Evolutionary conservation across 2,329 filamentous ascomycete species (phyloP).

Genomic region (Coniochaeta sp.): DNA sequence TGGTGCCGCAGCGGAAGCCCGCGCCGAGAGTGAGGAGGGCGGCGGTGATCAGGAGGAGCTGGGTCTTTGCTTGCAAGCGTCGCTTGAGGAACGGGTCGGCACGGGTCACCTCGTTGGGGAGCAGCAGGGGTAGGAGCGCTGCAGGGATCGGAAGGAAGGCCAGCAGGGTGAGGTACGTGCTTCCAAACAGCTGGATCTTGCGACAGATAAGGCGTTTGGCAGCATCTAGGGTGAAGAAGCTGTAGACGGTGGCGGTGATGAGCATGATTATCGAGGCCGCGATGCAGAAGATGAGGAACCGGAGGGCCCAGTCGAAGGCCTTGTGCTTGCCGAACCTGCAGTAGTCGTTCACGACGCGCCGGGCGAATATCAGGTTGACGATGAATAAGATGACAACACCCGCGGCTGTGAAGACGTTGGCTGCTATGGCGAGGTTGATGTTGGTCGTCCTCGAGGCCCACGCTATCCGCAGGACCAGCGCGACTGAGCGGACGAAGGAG

Average conservation of each 20-base stretch:
- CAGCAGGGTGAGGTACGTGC: constrained; percentile 46
- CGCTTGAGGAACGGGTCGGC: constrained; percentile 19
- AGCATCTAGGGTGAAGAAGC: constrained; percentile 42
- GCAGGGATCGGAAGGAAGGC: constrained; percentile 52
- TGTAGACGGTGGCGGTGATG: constrained; percentile 45
- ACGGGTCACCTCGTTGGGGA: background rate
- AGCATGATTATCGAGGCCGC: constrained; percentile 44
- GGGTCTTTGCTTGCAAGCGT: constrained; percentile 45
- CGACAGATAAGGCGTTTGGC: constrained; percentile 39
- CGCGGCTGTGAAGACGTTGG: constrained; percentile 49
- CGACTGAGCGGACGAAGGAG: constrained; percentile 22
- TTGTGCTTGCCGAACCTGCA: constrained; percentile 33
- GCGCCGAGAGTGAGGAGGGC: constrained; percentile 49
- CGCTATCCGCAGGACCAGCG: constrained; percentile 17
- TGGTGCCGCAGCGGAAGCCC: constrained; percentile 44
- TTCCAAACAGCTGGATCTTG: constrained; percentile 47
- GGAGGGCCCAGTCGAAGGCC: constrained; percentile 33
- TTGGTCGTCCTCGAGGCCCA: constrained; percentile 12
- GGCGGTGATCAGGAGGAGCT: constrained; percentile 41
- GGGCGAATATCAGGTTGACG: constrained; percentile 55
- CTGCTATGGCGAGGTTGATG: constrained; percentile 24
- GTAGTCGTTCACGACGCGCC: constrained; percentile 52
- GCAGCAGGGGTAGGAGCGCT: constrained; percentile 22
- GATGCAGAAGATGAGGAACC: constrained; percentile 40
- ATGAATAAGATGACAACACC: constrained; percentile 55